A percentile compares a stretch with the other conserved stretches of the same genome.
Evolutionary conservation across 2,329 filamentous ascomycete genomes (phyloP).

Genomic region (Colletotrichum zoysiae): DNA sequence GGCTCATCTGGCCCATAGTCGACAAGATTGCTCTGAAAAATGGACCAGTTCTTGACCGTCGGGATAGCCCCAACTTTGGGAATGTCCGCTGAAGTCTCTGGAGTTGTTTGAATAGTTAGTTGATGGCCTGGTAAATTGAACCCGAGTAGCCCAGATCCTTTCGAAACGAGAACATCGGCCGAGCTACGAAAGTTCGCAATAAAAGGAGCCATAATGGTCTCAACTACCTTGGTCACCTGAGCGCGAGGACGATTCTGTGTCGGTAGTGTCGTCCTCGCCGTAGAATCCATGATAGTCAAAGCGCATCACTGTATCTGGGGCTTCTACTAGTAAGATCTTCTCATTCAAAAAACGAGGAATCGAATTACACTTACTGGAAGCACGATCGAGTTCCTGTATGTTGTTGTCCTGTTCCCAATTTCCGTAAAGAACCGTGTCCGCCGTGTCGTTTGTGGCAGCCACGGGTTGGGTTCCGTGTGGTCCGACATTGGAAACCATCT

Average conservation of each 20-base stretch:
- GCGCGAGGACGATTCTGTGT: constrained; percentile 16
- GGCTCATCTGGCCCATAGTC: constrained; percentile 29
- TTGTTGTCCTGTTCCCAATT: constrained; percentile 41
- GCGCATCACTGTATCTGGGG: constrained; percentile 34
- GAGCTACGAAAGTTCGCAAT: neutral
- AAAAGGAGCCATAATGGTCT: no score
- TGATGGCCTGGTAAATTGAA: no score
- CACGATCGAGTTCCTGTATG: constrained; percentile 24
- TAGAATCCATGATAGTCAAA: constrained; percentile 15
- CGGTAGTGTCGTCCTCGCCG: neutral
- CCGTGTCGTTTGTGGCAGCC: constrained; percentile 7
- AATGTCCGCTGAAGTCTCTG: neutral
- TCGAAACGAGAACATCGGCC: no score
- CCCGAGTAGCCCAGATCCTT: neutral
- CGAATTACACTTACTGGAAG: constrained; percentile 20
- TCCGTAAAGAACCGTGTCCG: constrained; percentile 37
- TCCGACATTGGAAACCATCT: constrained; percentile 32
- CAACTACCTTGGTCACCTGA: constrained; percentile 17
- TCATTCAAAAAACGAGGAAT: neutral
- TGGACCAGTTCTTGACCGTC: constrained; percentile 35
- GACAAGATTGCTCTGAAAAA: constrained; percentile 35
- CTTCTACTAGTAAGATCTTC: constrained; percentile 8
- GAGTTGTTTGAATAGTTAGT: neutral
- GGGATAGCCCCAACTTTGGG: neutral
- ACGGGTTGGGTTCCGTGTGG: constrained; percentile 1